Conservation (phyloP, 1,284 basidiomycete species). For the Austroboletus niveus region DNA sequence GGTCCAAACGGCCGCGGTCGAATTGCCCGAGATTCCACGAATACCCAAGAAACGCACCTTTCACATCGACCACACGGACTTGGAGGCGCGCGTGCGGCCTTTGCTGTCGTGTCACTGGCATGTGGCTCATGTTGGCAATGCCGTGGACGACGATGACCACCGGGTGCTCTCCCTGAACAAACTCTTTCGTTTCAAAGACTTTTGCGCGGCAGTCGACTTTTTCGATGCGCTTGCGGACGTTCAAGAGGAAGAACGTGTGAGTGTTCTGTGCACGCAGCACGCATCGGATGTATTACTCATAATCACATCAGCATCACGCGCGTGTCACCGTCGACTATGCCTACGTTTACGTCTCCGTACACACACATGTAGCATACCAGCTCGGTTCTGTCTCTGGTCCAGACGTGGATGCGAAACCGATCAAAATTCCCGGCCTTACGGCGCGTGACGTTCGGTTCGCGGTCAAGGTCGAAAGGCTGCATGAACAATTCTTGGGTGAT, state of each 20-base stretch:
- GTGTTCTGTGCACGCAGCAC: slow-evolving; percentile 7
- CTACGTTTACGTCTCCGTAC: slow-evolving; percentile 28
- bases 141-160: not conserved
- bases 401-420: slow-evolving; percentile 11
- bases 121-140: slow-evolving; percentile 16
- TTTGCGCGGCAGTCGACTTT: slow-evolving; percentile 27
- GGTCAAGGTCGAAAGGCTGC: slow-evolving; percentile 24
- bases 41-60: slow-evolving; percentile 28
- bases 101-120: slow-evolving; percentile 37
- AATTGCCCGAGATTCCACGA: slow-evolving; percentile 28
- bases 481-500: slow-evolving; percentile 22
- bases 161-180: slow-evolving; percentile 25
- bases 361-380: slow-evolving; percentile 38
- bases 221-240: slow-evolving; percentile 26
- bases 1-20: slow-evolving; percentile 12
- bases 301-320: slow-evolving; percentile 25
- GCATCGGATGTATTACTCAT: slow-evolving; percentile 2
- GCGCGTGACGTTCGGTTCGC: slow-evolving; percentile 54
- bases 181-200: slow-evolving; percentile 27
- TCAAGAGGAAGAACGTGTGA: slow-evolving; percentile 33
- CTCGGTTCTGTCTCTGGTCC: slow-evolving; percentile 2
- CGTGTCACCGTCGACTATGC: slow-evolving; percentile 28
- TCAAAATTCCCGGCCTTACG: slow-evolving; percentile 43
- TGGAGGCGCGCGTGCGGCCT: slow-evolving; percentile 30
- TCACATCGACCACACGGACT: slow-evolving; percentile 32